A percentile compares a stretch with the other conserved stretches of the same genome.
phyloP scores from a whole-genome alignment of 768 basidiomycete genomes.

The Podaxis sp. region DNA sequence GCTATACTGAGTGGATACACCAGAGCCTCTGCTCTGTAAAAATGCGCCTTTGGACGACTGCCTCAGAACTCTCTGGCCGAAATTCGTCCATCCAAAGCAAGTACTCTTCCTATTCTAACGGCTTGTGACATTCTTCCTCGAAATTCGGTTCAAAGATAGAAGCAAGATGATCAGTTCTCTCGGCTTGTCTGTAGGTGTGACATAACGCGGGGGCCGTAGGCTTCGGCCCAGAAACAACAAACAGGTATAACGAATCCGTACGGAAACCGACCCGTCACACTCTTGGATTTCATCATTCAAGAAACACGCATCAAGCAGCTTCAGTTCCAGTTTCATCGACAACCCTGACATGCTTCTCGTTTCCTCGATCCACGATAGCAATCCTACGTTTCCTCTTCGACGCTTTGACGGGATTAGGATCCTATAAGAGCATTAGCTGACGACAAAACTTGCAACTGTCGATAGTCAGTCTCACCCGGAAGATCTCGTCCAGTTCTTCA shows the following conservation, averaged over 20 bases:
- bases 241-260: too few relatives aligned
- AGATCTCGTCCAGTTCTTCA: constrained; percentile 43
- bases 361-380: constrained; percentile 35
- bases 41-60: neutral
- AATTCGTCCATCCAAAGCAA: neutral
- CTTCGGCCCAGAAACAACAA: too few relatives aligned
- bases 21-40: too few relatives aligned
- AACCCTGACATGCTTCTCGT: constrained; percentile 17
- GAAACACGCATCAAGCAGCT: neutral
- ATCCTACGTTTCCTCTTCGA: constrained; percentile 39
- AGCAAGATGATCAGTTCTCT: neutral
- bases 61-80: neutral
- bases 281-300: neutral
- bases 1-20: neutral
- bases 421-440: constrained; percentile 21
- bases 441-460: neutral
- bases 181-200: neutral
- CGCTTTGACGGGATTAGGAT: constrained; percentile 37
- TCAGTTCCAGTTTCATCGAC: constrained; percentile 8
- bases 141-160: neutral
- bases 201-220: neutral
- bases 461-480: constrained; percentile 23
- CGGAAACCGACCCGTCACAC: neutral
- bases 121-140: neutral
- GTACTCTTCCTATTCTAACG: neutral